Percentiles rank a stretch among this genome's conserved stretches.
Evolutionary conservation across 176 grass and related monocot species (phyloP).

Genomic region (Triticum urartu): DNA sequence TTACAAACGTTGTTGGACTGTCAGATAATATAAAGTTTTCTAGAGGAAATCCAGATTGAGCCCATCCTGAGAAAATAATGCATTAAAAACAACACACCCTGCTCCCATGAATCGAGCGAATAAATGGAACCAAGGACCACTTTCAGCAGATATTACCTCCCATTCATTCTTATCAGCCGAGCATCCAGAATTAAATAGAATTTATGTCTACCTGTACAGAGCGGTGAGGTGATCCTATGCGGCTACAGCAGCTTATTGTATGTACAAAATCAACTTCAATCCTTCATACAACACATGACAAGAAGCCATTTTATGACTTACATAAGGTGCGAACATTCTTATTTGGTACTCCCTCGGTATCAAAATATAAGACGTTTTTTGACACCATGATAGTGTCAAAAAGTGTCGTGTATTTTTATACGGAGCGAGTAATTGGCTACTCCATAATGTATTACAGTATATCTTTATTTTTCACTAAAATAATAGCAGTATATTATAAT

Average conservation of each 20-base stretch:
- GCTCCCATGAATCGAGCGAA: conserved; percentile 33
- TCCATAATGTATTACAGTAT: not conserved
- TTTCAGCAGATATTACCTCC: conserved; percentile 38
- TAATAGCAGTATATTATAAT: conserved; percentile 18
- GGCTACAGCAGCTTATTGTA: conserved; percentile 3
- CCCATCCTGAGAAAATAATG: conserved; percentile 29
- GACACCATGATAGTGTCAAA: too few relatives aligned
- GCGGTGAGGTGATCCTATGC: conserved; percentile 9
- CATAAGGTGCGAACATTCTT: not conserved
- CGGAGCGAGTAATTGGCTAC: not conserved
- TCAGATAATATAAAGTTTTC: conserved; percentile 7
- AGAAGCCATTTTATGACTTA: not conserved
- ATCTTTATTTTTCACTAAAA: conserved; percentile 3
- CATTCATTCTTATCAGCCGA: conserved; percentile 18
- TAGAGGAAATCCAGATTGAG: conserved; percentile 23
- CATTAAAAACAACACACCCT: conserved; percentile 43
- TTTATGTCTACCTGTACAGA: conserved; percentile 43
- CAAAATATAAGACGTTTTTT: too few relatives aligned
- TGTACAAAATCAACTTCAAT: conserved; percentile 19
- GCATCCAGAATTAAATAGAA: conserved; percentile 15
- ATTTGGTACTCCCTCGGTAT: not conserved
- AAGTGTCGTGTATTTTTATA: too few relatives aligned
- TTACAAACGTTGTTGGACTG: not conserved
- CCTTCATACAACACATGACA: not conserved
- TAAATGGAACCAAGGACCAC: conserved; percentile 48